Conservation (phyloP, 2,329 filamentous ascomycete genomes). For the Aspergillus pseudotamarii region DNA sequence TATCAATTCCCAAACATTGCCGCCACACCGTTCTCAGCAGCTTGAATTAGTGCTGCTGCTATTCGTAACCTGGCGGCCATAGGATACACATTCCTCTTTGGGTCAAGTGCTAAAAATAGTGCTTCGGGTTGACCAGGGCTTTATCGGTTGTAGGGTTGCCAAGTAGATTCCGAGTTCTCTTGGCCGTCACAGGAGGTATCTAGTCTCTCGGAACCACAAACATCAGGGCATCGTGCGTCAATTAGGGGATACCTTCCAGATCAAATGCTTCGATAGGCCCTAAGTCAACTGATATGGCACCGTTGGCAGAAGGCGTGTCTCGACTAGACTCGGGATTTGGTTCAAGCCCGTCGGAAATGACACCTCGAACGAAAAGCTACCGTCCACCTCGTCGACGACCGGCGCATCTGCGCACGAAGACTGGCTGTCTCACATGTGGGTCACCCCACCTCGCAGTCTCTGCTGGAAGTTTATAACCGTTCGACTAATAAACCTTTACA, state of each 20-base stretch:
- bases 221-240: not conserved
- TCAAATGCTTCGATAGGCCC: not conserved
- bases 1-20: not conserved
- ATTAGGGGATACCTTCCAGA: not conserved
- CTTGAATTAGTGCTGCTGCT: not conserved
- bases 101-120: not conserved
- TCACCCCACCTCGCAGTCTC: not conserved
- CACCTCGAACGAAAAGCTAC: conserved; percentile 17
- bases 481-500: conserved; percentile 6
- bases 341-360: conserved; percentile 31
- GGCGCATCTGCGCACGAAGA: conserved; percentile 31
- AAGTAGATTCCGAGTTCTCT: not conserved
- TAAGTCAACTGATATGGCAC: not conserved
- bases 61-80: not conserved
- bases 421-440: conserved; percentile 31
- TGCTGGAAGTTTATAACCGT: not conserved
- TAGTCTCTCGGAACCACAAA: not conserved
- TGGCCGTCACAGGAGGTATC: not conserved
- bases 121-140: not conserved
- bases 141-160: not conserved
- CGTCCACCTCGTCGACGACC: conserved; percentile 26
- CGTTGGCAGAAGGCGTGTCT: not conserved
- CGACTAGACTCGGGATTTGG: conserved; percentile 30
- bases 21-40: not conserved
- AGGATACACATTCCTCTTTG: not conserved